Percentiles rank a stretch among this genome's conserved stretches.
Conservation (phyloP, 768 basidiomycete species). For the Mycena filopes region DNA sequence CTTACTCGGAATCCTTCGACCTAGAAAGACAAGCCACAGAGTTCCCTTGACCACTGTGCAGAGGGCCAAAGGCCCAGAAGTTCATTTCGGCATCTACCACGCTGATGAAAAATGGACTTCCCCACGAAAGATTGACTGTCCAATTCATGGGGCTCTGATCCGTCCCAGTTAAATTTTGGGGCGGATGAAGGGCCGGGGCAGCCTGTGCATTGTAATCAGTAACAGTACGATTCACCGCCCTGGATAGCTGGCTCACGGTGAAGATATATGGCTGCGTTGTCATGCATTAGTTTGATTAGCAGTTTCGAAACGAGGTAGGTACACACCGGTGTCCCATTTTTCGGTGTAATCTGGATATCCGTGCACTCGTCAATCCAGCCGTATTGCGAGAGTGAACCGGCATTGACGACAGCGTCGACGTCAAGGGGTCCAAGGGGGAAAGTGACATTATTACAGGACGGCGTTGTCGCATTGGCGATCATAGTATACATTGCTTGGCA, state of each 20-base stretch:
- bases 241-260: constrained; percentile 51
- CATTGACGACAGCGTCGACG: constrained; percentile 53
- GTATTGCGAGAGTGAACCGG: constrained; percentile 65
- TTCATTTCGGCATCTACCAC: constrained; percentile 61
- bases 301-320: neutral
- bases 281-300: no score
- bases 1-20: neutral
- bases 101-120: constrained; percentile 64
- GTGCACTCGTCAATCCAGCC: constrained; percentile 74
- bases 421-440: constrained; percentile 53
- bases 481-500: constrained; percentile 70
- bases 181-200: constrained; percentile 70
- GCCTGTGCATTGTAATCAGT: constrained; percentile 48
- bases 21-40: constrained; percentile 24
- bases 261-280: constrained; percentile 56
- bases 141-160: constrained; percentile 60
- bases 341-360: constrained; percentile 62
- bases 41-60: constrained; percentile 59
- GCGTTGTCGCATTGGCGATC: constrained; percentile 53
- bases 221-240: neutral
- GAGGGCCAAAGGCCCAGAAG: constrained; percentile 66
- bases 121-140: constrained; percentile 57
- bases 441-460: constrained; percentile 64
- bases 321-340: constrained; percentile 60
- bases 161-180: constrained; percentile 63